phyloP scores from a whole-genome alignment of 140 eudicot genomes.

The Oenanthe javanica region DNA sequence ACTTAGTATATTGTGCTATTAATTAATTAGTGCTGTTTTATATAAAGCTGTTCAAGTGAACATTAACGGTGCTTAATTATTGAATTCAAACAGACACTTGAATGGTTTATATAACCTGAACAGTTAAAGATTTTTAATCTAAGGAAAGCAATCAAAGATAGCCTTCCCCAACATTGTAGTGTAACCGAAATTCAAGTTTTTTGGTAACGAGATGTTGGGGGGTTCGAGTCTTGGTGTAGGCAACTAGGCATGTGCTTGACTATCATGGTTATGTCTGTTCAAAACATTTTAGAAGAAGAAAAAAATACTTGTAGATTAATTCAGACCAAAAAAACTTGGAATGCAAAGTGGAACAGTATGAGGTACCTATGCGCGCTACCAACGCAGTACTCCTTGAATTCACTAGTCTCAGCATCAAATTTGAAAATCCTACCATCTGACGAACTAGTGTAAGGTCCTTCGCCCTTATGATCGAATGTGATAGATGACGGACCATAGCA shows the following conservation, averaged over 20 bases:
- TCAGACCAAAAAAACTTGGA: neutral
- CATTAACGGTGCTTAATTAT: too few species aligned
- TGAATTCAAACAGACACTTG: too few species aligned
- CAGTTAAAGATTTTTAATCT: too few species aligned
- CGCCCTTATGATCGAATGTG: neutral
- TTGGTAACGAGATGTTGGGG: too few species aligned
- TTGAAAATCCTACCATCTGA: conserved; percentile 3
- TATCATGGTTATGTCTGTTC: neutral
- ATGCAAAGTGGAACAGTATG: neutral
- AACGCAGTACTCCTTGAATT: conserved; percentile 1
- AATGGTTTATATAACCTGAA: too few species aligned
- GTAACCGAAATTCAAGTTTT: too few species aligned
- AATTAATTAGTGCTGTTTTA: neutral
- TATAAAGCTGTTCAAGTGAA: too few species aligned
- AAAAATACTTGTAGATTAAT: too few species aligned
- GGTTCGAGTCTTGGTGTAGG: too few species aligned
- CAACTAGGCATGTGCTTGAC: neutral
- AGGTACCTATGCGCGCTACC: neutral
- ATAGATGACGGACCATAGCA: neutral
- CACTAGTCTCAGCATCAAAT: neutral
- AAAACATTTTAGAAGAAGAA: too few species aligned
- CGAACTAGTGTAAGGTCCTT: neutral
- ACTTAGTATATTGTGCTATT: neutral
- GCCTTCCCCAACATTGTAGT: too few species aligned
- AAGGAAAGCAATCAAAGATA: too few species aligned